Evolutionary conservation across 257 asterid genomes (phyloP), one percentile per base, ranked within the genome.

Genomic region (Paraleonurus japonicus): DNA sequence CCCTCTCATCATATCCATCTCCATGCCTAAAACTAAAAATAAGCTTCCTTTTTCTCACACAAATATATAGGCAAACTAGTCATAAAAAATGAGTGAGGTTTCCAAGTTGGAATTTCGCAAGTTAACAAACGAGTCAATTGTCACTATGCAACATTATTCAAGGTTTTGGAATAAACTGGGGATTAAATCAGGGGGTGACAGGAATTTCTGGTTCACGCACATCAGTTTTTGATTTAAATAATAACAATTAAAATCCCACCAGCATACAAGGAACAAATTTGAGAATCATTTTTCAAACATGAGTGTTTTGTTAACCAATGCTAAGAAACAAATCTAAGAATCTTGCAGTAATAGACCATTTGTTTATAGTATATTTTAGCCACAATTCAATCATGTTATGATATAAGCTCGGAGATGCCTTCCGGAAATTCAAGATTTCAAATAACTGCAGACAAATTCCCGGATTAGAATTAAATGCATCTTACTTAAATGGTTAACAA

Each of bases 1-100:
- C 32, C 76, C 74, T 58, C 81, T 84, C 74, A 79, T 48, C 62
- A 53, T 69, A 23, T 70, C 61, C 61, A 77, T 64, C 70, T 70
- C 65, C 74, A 66, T 74, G 19, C 60, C 57, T 35, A 65, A 19
- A 43, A 68, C 57, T 35, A 65, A 19, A 43, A 68, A 48, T 43
- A 26, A 71, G 4, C 63, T 13, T 11, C 39, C 16, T 48, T 35
- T 9, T 35, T 26, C 3, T 20, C 48, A 6, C 19, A 63, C 10
- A 32, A 24, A 54, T 65, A 73, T 53, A 64, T 39, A 73, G 39
- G 19, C 24, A 9, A 57, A n/a, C 9, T 26, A 30, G 67, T 35
- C 41, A 10, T 41, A 26, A 1, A 59, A 50, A 61, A 27, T 13
- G 30, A 63, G 70, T 72, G 76, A 62, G 71, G 58, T 73, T 62